Evolutionary conservation across 139 green algal genomes (phyloP).

Genomic region (Desmodesmus armatus): DNA sequence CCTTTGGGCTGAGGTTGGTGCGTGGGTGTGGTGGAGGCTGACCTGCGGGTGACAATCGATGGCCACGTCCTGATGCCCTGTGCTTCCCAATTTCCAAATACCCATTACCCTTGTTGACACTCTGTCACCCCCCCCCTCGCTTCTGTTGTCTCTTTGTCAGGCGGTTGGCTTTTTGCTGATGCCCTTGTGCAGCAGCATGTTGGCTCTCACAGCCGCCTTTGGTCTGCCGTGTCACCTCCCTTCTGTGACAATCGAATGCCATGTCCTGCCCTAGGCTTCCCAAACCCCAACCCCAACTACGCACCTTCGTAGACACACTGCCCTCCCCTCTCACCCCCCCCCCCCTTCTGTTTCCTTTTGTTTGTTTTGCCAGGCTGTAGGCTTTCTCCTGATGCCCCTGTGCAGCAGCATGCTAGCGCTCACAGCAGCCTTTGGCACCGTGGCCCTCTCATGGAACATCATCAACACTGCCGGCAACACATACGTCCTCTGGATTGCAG

Average conservation of each 20-base stretch:
- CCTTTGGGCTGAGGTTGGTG: too few relatives aligned
- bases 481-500: slow-evolving; percentile 30
- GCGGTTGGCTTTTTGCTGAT: not conserved
- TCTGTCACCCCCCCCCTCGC: too few relatives aligned
- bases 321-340: not conserved
- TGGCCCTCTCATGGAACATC: slow-evolving; percentile 36
- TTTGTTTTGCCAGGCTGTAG: slow-evolving; percentile 11
- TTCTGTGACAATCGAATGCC: too few relatives aligned
- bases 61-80: slow-evolving; percentile 29
- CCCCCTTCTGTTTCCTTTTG: too few relatives aligned
- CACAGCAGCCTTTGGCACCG: not conserved
- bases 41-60: slow-evolving; percentile 38
- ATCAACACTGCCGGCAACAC: slow-evolving; percentile 48
- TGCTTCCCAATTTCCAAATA: too few relatives aligned
- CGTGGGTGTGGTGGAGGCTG: slow-evolving; percentile 31
- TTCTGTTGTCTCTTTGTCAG: not conserved
- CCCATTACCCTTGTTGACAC: too few relatives aligned
- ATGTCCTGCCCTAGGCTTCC: too few relatives aligned
- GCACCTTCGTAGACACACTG: not conserved
- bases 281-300: too few relatives aligned
- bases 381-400: slow-evolving; percentile 16
- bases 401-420: not conserved
- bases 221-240: too few relatives aligned
- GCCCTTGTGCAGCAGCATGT: not conserved
- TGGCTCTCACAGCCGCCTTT: not conserved